phyloP scores from a whole-genome alignment of 768 basidiomycete genomes.

The Lactarius trivialis region DNA sequence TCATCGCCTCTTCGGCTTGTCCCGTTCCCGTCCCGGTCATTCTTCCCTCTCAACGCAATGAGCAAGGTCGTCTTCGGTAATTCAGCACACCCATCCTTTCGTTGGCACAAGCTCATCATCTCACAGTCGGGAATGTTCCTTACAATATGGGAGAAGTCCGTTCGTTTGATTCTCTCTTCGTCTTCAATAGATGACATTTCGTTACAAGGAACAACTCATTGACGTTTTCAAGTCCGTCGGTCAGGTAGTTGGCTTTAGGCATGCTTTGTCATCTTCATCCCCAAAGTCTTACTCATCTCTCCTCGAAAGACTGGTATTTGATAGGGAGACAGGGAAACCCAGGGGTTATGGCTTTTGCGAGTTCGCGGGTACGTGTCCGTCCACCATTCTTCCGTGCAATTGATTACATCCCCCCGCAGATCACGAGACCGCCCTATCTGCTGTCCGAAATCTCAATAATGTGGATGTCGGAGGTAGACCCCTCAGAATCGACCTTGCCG shows the following conservation, averaged over 20 bases:
- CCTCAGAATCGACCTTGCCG: slow-evolving; percentile 89
- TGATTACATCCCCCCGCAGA: slow-evolving; percentile 41
- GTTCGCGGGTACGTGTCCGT: slow-evolving; percentile 64
- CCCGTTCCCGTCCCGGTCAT: not conserved
- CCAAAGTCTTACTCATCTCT: not conserved
- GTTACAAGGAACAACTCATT: slow-evolving; percentile 65
- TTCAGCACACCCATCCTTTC: not conserved
- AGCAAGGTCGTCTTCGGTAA: slow-evolving; percentile 71
- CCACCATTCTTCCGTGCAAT: not conserved
- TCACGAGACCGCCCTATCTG: slow-evolving; percentile 91
- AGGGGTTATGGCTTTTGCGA: slow-evolving; percentile 93
- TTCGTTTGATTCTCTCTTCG: slow-evolving; percentile 1
- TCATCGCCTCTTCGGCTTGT: not conserved
- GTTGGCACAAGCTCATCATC: not conserved
- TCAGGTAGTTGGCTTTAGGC: slow-evolving; percentile 87
- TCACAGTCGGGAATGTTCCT: slow-evolving; percentile 77
- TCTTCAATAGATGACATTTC: not conserved
- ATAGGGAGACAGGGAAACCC: slow-evolving; percentile 90
- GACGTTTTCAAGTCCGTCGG: slow-evolving; percentile 86
- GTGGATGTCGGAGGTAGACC: slow-evolving; percentile 88
- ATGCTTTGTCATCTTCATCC: not conserved
- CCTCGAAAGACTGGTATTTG: slow-evolving; percentile 67
- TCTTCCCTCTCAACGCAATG: slow-evolving; percentile 32
- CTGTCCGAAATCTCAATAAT: slow-evolving; percentile 93
- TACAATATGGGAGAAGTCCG: slow-evolving; percentile 79